These are phyloP conservation scores for Populus pruinosa DNA, from an alignment of 345 rosid genomes.

Conservation along the genomic window DNA sequence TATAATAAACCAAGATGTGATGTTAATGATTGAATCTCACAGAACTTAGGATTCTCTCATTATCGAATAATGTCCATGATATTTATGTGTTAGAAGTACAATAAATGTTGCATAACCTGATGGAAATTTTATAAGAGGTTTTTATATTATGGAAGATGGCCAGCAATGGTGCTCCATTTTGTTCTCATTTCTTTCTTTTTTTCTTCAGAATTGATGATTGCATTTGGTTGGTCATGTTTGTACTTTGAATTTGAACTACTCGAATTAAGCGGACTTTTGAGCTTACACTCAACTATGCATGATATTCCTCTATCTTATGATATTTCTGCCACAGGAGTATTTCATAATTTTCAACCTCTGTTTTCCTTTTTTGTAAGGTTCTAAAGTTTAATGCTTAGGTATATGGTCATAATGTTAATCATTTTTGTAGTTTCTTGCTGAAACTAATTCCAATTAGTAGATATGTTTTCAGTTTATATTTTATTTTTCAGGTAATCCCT, in stretches of 20 bases:
- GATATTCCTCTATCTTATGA: background rate
- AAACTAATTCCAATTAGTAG: conserved; percentile 2
- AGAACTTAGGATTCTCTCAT: background rate
- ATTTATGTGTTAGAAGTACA: background rate
- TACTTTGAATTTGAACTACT: background rate
- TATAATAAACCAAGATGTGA: background rate
- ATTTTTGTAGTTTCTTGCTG: background rate
- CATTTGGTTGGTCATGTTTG: background rate
- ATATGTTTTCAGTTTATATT: background rate
- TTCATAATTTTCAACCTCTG: background rate
- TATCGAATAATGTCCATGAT: background rate
- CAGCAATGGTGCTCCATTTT: background rate
- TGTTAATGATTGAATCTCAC: background rate
- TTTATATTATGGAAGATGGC: background rate
- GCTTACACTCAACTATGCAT: background rate
- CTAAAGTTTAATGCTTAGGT: background rate
- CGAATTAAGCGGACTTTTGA: background rate
- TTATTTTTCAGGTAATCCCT: conserved; percentile 75
- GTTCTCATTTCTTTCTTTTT: background rate
- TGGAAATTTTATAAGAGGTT: background rate
- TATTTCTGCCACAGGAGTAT: background rate
- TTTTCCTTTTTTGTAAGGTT: background rate
- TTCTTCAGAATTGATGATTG: background rate
- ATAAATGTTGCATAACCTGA: background rate
- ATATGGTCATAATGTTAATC: background rate